These are phyloP conservation scores for Diaporthe sp. DNA, from an alignment of 2,329 filamentous ascomycete genomes.

Conservation along the genomic window DNA sequence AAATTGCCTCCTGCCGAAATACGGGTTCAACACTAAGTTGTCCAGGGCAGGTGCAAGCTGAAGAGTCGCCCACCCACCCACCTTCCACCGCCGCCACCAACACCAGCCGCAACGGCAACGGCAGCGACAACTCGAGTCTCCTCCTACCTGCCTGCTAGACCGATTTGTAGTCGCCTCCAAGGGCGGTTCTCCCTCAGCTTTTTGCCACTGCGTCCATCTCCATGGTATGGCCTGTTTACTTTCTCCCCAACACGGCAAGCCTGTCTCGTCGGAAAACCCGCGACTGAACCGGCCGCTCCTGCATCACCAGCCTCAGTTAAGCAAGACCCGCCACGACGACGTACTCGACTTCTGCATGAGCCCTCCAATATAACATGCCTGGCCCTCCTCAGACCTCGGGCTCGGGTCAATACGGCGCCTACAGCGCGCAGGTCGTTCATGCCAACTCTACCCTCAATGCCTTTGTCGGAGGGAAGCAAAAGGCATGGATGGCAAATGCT, in stretches of 20 bases:
- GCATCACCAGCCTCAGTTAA: slow-evolving; percentile 6
- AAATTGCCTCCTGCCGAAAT: slow-evolving; percentile 3
- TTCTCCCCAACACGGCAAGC: background rate
- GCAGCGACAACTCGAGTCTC: background rate
- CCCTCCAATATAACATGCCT: slow-evolving; percentile 40
- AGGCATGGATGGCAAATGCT: slow-evolving; percentile 48
- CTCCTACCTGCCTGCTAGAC: background rate
- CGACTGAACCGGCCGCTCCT: slow-evolving; percentile 21
- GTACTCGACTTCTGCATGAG: slow-evolving; percentile 26
- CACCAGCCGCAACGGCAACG: background rate
- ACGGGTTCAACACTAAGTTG: slow-evolving; percentile 3
- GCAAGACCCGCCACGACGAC: slow-evolving; percentile 3
- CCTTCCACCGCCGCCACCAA: background rate
- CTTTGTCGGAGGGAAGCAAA: slow-evolving; percentile 48
- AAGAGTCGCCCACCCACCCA: background rate
- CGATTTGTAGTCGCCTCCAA: background rate
- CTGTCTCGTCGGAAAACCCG: slow-evolving; percentile 15
- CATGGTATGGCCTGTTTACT: slow-evolving; percentile 29
- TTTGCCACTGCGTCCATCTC: slow-evolving; percentile 8
- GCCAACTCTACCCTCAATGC: slow-evolving; percentile 50
- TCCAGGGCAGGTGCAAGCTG: slow-evolving; percentile 5
- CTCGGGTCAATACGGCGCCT: slow-evolving; percentile 30
- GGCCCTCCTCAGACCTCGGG: slow-evolving; percentile 24
- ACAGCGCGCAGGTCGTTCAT: slow-evolving; percentile 44
- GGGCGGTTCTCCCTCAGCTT: background rate